Base-by-base conservation (phyloP, 2,329 filamentous ascomycete species). In the Alternaria hordeiaustralica region DNA sequence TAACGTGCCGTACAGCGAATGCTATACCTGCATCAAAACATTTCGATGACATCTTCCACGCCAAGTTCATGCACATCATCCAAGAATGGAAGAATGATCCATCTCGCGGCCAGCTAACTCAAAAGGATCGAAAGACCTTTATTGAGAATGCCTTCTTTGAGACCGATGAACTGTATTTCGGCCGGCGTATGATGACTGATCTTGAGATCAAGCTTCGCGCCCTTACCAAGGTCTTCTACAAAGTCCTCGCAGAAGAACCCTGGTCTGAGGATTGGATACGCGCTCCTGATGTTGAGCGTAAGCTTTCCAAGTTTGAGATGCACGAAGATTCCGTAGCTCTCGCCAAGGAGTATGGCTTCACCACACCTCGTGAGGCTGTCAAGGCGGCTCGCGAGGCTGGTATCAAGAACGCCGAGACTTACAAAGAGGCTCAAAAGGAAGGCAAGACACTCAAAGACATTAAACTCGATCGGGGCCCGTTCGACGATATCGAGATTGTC, bases 211-310 rank as follows among this genome's bases (percentile, higher is more conserved):
- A 78, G 64, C 67, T 79, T 30, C 75, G 75, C 58, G 77, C 78
- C 44, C 72, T 80, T 8, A 79, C 77, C 60, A 78, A 78, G 50
- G 75, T 80, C 54, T 78, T 80, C 53, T 78, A 75, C 68, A 77
- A 76, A 55, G 73, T 79, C 10, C 69, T 80, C n/a, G 76, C 77
- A 11, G 78, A 80, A 36, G 76, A 80, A 46, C 77, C 78, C 1
- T 80, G 78, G 78, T 74, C 74, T 8, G 76, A 79, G 46, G 75
- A 78, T 20, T 80, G 75, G 75, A 80, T 80, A 21, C 75, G 77
- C 25, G 72, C 77, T 11, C 75, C 72, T 13, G 78, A 80, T 61
- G 78, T 79, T 12, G 78, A 80, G 61, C 73, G 78, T 18, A 80
- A 80, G 59, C 71, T 80, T 10, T 77, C 74, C n/a, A 73, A 76